Conservation (phyloP, 192 early-diverging fungal species). For the Podila minutissima region DNA sequence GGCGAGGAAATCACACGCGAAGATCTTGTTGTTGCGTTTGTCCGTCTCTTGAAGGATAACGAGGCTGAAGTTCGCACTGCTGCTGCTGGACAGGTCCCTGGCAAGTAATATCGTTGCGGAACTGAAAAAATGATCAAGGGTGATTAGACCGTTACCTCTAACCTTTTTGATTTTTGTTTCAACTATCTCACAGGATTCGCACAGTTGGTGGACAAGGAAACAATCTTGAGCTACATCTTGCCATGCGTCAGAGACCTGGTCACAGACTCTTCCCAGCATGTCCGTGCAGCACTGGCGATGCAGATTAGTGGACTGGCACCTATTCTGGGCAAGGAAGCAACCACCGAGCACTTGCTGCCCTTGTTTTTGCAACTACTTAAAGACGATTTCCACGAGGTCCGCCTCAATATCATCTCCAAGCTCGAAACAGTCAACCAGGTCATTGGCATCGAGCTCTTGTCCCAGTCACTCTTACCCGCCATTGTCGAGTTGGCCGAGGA, state of each 20-base stretch:
- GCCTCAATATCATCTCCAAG: conserved; percentile 98
- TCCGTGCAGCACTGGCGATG: conserved; percentile 93
- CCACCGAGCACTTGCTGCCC: conserved; percentile 93
- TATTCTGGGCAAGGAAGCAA: conserved; percentile 93
- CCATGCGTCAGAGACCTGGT: conserved; percentile 94
- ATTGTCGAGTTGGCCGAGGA: conserved; percentile 99
- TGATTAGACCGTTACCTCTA: neutral
- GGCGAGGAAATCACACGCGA: conserved; percentile 83
- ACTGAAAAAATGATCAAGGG: too few species aligned
- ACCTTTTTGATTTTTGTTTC: neutral
- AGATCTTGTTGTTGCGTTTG: conserved; percentile 87
- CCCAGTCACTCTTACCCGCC: conserved; percentile 96
- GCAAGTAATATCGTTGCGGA: conserved; percentile 38
- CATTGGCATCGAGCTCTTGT: conserved; percentile 97
- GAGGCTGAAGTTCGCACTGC: conserved; percentile 98
- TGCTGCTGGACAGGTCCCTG: conserved; percentile 91
- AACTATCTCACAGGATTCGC: conserved; percentile 56
- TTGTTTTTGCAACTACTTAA: conserved; percentile 96
- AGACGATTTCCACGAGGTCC: conserved; percentile 98
- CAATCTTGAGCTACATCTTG: conserved; percentile 82
- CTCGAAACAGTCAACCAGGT: conserved; percentile 96
- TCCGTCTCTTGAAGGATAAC: conserved; percentile 90
- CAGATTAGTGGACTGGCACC: conserved; percentile 97
- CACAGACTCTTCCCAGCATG: conserved; percentile 94
- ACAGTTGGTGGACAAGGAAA: conserved; percentile 80